phyloP scores from a whole-genome alignment of 2,329 filamentous ascomycete species.

The Ophiocordyceps camponoti-floridani region DNA sequence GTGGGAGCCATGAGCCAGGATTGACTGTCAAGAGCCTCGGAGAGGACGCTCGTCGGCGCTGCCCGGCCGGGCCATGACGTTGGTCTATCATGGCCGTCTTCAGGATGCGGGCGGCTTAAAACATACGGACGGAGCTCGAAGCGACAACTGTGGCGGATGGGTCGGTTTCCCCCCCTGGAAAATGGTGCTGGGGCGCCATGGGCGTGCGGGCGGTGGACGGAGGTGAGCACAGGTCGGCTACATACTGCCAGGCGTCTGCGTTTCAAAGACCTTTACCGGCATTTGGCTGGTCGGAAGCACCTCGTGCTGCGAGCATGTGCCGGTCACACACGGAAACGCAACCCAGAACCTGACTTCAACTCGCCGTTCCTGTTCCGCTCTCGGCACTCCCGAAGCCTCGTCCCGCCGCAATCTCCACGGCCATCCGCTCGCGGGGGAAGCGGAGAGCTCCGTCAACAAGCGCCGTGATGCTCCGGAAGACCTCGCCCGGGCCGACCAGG shows the following conservation, averaged over 20 bases:
- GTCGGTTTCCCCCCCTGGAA: no score
- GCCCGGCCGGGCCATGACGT: conserved; percentile 43
- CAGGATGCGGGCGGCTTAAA: conserved; percentile 13
- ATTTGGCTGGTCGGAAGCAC: conserved; percentile 27
- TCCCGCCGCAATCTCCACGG: neutral
- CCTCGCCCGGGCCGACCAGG: conserved; percentile 20
- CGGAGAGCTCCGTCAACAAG: conserved; percentile 6
- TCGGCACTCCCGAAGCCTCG: conserved; percentile 19
- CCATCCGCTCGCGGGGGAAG: neutral
- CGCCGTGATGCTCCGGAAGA: conserved; percentile 18
- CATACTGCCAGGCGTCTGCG: conserved; percentile 25
- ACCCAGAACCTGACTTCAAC: conserved; percentile 12
- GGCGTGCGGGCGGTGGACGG: conserved; percentile 5
- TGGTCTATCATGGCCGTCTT: conserved; percentile 26
- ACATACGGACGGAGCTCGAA: conserved; percentile 3
- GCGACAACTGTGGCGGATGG: no score
- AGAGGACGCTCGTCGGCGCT: conserved; percentile 62
- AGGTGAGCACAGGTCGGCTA: conserved; percentile 26
- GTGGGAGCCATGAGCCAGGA: conserved; percentile 47
- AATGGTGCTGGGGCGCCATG: no score
- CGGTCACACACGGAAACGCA: conserved; percentile 28
- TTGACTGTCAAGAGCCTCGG: conserved; percentile 53
- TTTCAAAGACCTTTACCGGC: conserved; percentile 15
- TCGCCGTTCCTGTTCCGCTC: conserved; percentile 6
- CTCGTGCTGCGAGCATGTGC: conserved; percentile 15